A percentile compares a stretch with the other conserved stretches of the same genome.
Conservation (phyloP, 2,329 filamentous ascomycete species). For the Cercospora janseana region DNA sequence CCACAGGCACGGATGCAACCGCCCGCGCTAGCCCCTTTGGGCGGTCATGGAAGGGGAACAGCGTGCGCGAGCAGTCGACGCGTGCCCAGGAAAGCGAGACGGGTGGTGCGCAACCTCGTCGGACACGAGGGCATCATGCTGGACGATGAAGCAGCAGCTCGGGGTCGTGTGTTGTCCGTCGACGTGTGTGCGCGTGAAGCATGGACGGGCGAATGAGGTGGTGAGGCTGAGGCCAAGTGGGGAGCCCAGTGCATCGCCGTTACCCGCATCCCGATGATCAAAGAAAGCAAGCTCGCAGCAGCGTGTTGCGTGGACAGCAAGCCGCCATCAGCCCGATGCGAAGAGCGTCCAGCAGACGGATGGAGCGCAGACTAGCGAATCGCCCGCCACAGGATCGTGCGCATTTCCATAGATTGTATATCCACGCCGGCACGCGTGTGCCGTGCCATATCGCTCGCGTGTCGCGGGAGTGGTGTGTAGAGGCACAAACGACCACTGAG, state of each 20-base stretch:
- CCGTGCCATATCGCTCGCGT: background rate
- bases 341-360: background rate
- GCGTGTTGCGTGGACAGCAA: background rate
- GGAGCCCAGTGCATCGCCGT: conserved; percentile 1
- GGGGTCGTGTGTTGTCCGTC: too few relatives aligned
- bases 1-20: background rate
- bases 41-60: background rate
- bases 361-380: background rate
- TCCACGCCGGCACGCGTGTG: background rate
- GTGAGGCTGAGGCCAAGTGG: too few relatives aligned
- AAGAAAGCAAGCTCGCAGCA: background rate
- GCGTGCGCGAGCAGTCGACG: too few relatives aligned
- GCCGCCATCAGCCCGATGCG: conserved; percentile 3
- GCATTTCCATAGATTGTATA: background rate
- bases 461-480: background rate
- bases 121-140: too few relatives aligned
- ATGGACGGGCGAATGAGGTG: too few relatives aligned
- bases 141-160: too few relatives aligned
- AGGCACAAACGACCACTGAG: background rate
- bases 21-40: background rate
- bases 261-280: background rate
- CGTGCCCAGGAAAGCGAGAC: too few relatives aligned
- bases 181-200: too few relatives aligned
- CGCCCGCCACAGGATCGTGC: background rate
- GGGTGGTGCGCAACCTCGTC: too few relatives aligned